Percentiles rank a stretch among this genome's conserved stretches.
Evolutionary conservation across 768 basidiomycete species (phyloP).

Genomic region (Solioccasus polychromus): DNA sequence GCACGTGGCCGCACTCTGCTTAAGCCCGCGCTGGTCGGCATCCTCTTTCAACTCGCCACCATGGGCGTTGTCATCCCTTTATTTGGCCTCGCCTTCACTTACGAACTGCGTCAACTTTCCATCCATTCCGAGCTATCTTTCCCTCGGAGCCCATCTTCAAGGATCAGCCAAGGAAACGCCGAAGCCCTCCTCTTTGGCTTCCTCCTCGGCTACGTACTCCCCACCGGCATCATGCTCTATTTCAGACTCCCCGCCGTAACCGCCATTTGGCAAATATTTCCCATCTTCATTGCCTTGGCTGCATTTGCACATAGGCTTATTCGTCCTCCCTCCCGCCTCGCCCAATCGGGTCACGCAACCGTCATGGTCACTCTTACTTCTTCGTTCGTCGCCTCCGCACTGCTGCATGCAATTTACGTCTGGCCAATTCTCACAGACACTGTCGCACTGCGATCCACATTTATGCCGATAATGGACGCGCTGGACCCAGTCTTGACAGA

Average conservation of each 20-base stretch:
- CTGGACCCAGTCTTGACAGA: slow-evolving; percentile 2
- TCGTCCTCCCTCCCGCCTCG: slow-evolving; percentile 25
- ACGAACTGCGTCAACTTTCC: too few relatives aligned
- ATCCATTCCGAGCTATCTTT: too few relatives aligned
- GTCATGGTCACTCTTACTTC: slow-evolving; percentile 14
- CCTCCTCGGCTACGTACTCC: slow-evolving; percentile 43
- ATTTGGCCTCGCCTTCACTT: slow-evolving; percentile 46
- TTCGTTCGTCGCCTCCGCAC: slow-evolving; percentile 20
- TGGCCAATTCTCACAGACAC: slow-evolving; percentile 12
- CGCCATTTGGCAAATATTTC: slow-evolving; percentile 54
- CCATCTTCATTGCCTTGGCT: slow-evolving; percentile 44
- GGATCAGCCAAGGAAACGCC: slow-evolving; percentile 45
- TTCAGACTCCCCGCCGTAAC: slow-evolving; percentile 43
- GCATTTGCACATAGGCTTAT: slow-evolving; percentile 38
- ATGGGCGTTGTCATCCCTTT: slow-evolving; percentile 44
- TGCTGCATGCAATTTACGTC: slow-evolving; percentile 26
- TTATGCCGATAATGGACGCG: slow-evolving; percentile 11
- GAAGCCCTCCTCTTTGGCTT: slow-evolving; percentile 53
- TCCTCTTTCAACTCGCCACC: slow-evolving; percentile 41
- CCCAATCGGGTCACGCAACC: slow-evolving; percentile 20
- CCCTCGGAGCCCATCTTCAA: too few relatives aligned
- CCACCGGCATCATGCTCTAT: slow-evolving; percentile 43
- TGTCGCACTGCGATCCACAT: slow-evolving; percentile 4
- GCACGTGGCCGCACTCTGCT: slow-evolving; percentile 35
- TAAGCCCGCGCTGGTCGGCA: slow-evolving; percentile 37